Percentiles rank a stretch among this genome's conserved stretches.
These are phyloP conservation scores for Xerocomus potaroensis DNA, from an alignment of 768 basidiomycete species.

Conservation along the genomic window DNA sequence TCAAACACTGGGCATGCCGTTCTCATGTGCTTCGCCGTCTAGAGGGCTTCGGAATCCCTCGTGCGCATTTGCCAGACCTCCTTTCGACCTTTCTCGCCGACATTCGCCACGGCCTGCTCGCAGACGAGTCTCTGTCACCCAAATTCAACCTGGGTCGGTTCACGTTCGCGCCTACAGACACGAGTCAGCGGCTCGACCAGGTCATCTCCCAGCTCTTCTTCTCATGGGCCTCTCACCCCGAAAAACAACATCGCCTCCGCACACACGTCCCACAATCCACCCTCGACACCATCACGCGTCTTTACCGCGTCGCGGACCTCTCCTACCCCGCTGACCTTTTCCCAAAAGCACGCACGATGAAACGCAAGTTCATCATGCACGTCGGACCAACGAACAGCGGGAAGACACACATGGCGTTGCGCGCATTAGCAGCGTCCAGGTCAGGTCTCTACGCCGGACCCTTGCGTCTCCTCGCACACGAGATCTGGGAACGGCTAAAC, in stretches of 20 bases:
- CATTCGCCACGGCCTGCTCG: slow-evolving; percentile 34
- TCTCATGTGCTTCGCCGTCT: slow-evolving; percentile 38
- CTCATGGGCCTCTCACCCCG: slow-evolving; percentile 46
- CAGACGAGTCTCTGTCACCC: slow-evolving; percentile 9
- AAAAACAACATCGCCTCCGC: slow-evolving; percentile 22
- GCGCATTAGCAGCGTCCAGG: slow-evolving; percentile 73
- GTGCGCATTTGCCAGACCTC: slow-evolving; percentile 35
- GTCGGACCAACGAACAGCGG: slow-evolving; percentile 98
- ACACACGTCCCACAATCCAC: slow-evolving; percentile 29
- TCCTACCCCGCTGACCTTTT: slow-evolving; percentile 48
- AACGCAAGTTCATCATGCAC: slow-evolving; percentile 85
- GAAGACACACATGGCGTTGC: slow-evolving; percentile 91
- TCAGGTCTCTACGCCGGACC: slow-evolving; percentile 88
- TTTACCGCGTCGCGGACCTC: slow-evolving; percentile 38
- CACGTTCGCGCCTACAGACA: slow-evolving; percentile 30
- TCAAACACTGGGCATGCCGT: slow-evolving; percentile 36
- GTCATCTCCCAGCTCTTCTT: slow-evolving; percentile 53
- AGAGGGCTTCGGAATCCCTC: slow-evolving; percentile 45
- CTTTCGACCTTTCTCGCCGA: slow-evolving; percentile 40
- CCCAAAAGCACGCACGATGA: slow-evolving; percentile 50
- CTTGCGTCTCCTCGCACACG: slow-evolving; percentile 88
- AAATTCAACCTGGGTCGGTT: slow-evolving; percentile 45
- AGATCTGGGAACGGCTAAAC: slow-evolving; percentile 90
- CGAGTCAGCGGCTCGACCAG: slow-evolving; percentile 36
- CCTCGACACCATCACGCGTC: slow-evolving; percentile 35